phyloP scores from a whole-genome alignment of 164 flowering plant species.

The Liquidambar formosana region DNA sequence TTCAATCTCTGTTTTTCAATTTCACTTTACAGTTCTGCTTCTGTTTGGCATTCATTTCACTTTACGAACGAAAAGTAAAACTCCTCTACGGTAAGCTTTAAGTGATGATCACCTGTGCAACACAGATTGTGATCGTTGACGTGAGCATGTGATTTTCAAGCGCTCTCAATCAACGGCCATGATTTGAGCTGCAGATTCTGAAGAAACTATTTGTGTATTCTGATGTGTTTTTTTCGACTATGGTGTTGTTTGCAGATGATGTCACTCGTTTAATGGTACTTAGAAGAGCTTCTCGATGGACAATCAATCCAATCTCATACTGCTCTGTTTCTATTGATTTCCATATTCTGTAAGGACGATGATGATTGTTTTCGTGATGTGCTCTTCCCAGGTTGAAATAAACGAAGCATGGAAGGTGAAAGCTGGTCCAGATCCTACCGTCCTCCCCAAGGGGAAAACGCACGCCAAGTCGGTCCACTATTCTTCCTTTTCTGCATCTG shows the following conservation, averaged over 20 bases:
- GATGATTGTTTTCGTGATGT: background rate
- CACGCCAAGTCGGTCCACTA: slow-evolving; percentile 70
- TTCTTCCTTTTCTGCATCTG: slow-evolving; percentile 3
- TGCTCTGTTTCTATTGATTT: background rate
- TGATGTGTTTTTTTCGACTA: slow-evolving; percentile 3
- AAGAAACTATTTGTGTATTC: background rate
- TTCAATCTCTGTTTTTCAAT: background rate
- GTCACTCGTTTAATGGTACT: slow-evolving; percentile 75
- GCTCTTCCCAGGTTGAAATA: slow-evolving; percentile 54
- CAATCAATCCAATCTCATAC: background rate
- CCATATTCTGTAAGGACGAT: background rate
- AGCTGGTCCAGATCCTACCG: slow-evolving; percentile 58
- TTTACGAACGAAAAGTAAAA: slow-evolving; percentile 86
- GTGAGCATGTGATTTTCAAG: too few relatives aligned
- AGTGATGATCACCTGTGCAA: too few relatives aligned
- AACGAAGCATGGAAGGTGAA: slow-evolving; percentile 89
- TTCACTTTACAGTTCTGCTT: background rate
- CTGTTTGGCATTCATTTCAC: slow-evolving; percentile 27
- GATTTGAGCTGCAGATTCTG: too few relatives aligned
- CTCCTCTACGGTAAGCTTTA: slow-evolving; percentile 66
- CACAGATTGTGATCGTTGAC: too few relatives aligned
- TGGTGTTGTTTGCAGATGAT: slow-evolving; percentile 55
- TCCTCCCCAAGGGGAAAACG: slow-evolving; percentile 78
- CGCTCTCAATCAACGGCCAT: too few relatives aligned
- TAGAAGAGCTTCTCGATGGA: background rate